Base-by-base conservation (phyloP, 2,329 filamentous ascomycete species). In the Amesomyces nigricolor region DNA sequence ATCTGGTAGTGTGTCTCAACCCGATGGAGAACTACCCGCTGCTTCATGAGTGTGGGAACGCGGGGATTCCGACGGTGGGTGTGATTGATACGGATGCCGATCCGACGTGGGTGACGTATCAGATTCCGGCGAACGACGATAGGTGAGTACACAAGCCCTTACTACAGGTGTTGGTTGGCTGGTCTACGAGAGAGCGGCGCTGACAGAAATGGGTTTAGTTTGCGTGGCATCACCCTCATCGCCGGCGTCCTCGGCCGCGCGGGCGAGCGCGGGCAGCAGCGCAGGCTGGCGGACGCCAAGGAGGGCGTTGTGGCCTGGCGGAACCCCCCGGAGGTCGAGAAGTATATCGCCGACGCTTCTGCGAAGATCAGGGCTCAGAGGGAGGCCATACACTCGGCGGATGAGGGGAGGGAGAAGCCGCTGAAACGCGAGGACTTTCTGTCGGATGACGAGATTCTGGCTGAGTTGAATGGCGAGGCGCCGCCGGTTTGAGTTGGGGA, bases 91-190 rank as follows among this genome's bases (percentile, higher is more conserved):
- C 94, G 1, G 88, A 99, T 71, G 86, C 85, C 2, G 88, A 97
- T 71, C 89, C 94, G 0, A 89, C 89, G 0, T 92, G 89, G 83
- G 91, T 97, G 49, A 97, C 94, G 4, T 99, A 99, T 69, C 88
- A 89, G 13, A 96, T 99, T 63, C 94, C 94, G 2, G 90, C 90
- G 49, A 99, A 99, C 70, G 94, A 99, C 68, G 94, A 99, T 78
- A 91, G 86, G 87, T 89, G 70, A 67, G 78, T 26, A 26, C 22
- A 26, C 22, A 26, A 26, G 6, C 4, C 22, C 22, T 19, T 19
- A 19, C 17, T 51, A 8, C 14, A 3, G 19, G 26, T 5, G 17
- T 26, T 8, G 22, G 9, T 11, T 14, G 14, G 32, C 2, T 26
- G 26, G 13, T 16, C 7, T 17, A 14, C 19, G 37, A 16, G 19